phyloP scores from a whole-genome alignment of 352 stramenopile genomes.

The Elongisporangium prolatum region DNA sequence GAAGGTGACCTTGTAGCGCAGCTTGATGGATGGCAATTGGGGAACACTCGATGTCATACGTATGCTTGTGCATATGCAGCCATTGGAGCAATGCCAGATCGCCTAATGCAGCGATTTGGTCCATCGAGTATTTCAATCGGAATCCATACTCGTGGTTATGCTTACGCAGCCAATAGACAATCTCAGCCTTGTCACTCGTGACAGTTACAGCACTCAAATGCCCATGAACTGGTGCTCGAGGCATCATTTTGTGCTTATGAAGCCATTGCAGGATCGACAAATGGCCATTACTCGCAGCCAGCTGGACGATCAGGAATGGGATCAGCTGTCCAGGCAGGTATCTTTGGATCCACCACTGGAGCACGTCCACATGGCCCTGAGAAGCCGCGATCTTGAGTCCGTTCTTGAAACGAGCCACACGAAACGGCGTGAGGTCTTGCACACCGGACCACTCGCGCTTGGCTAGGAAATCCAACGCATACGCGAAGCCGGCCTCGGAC shows the following conservation, averaged over 20 bases:
- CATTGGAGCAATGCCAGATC: background rate
- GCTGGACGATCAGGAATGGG: slow-evolving; percentile 30
- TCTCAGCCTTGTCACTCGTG: slow-evolving; percentile 21
- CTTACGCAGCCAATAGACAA: slow-evolving; percentile 38
- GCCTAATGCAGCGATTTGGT: background rate
- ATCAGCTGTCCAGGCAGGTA: slow-evolving; percentile 27
- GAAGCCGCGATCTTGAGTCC: slow-evolving; percentile 28
- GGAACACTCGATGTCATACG: background rate
- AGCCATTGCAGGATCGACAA: slow-evolving; percentile 44
- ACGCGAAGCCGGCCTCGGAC: slow-evolving; percentile 29
- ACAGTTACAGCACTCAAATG: slow-evolving; percentile 5
- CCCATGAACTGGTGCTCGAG: slow-evolving; percentile 19
- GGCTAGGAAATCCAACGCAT: slow-evolving; percentile 29
- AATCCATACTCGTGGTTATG: slow-evolving; percentile 9
- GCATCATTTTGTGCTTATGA: slow-evolving; percentile 26
- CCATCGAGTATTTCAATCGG: background rate
- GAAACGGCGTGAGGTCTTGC: background rate
- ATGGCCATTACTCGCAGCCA: slow-evolving; percentile 46
- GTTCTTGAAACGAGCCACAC: slow-evolving; percentile 1
- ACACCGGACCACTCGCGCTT: slow-evolving; percentile 3
- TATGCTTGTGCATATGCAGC: background rate
- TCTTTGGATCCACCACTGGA: slow-evolving; percentile 36
- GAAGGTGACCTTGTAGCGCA: background rate
- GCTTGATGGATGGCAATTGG: background rate
- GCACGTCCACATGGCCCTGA: slow-evolving; percentile 29